Conservation (phyloP, 176 grass and related monocot species). For the Phoenix dactylifera region DNA sequence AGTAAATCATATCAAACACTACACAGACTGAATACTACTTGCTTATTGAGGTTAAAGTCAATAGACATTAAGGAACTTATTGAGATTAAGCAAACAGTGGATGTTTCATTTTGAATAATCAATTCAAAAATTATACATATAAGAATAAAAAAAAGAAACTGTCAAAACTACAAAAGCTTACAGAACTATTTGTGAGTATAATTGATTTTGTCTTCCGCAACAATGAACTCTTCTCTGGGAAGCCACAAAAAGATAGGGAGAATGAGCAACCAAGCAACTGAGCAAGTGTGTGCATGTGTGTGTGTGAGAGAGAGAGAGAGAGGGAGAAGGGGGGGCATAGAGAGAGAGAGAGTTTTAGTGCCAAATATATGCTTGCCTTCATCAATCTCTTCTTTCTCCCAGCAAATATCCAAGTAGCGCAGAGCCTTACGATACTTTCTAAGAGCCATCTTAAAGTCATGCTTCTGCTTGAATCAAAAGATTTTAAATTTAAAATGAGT, state of each 20-base stretch:
- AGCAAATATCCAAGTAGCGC: conserved; percentile 90
- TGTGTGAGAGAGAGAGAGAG: too few species aligned
- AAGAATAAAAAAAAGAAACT: neutral
- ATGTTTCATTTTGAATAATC: neutral
- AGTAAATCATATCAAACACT: too few species aligned
- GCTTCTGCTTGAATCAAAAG: conserved; percentile 42
- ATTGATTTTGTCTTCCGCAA: conserved; percentile 88
- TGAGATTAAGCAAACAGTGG: neutral
- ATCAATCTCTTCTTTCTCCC: conserved; percentile 99
- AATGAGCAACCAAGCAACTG: too few species aligned
- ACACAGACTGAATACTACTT: too few species aligned
- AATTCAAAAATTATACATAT: neutral
- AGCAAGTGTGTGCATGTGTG: too few species aligned
- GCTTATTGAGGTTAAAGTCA: neutral
- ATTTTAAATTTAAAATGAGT: conserved; percentile 5
- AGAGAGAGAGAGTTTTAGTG: neutral
- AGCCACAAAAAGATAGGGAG: neutral
- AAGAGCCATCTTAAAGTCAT: conserved; percentile 83
- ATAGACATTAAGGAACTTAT: neutral
- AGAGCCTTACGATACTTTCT: conserved; percentile 97
- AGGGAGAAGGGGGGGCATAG: too few species aligned
- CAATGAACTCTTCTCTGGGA: conserved; percentile 60
- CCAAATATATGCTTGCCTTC: conserved; percentile 40
- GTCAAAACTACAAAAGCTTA: conserved; percentile 31
- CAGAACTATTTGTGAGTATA: conserved; percentile 94